Evolutionary conservation across 176 grass and related monocot genomes (phyloP).

Genomic region (Coix lacrymajobi): DNA sequence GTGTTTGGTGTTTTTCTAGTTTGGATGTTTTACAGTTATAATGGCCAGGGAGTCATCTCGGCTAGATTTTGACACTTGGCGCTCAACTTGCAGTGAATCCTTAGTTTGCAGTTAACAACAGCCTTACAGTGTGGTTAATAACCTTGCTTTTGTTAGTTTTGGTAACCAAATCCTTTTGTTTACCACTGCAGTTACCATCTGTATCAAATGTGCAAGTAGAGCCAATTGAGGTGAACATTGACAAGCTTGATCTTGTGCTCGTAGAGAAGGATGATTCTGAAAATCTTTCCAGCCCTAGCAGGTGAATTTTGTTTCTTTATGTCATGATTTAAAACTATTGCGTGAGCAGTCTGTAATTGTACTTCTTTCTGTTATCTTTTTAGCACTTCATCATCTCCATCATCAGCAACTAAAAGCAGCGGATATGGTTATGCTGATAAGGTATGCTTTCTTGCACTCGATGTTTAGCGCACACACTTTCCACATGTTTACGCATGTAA

Average conservation of each 20-base stretch:
- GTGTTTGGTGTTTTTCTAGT: background rate
- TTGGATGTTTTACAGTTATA: background rate
- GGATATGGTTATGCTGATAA: conserved; percentile 98
- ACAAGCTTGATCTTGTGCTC: conserved; percentile 87
- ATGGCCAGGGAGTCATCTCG: background rate
- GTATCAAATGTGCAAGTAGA: conserved; percentile 98
- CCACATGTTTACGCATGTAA: background rate
- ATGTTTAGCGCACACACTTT: background rate
- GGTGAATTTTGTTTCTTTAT: conserved; percentile 33
- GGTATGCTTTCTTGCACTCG: conserved; percentile 38
- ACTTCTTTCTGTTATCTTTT: conserved; percentile 27
- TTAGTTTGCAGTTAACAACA: background rate
- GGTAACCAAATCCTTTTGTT: background rate
- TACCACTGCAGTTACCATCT: conserved; percentile 65
- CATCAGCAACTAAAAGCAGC: conserved; percentile 60
- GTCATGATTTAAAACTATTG: background rate
- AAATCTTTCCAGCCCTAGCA: conserved; percentile 64
- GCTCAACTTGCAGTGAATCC: background rate
- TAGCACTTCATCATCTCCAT: conserved; percentile 43
- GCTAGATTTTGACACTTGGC: background rate
- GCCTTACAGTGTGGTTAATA: background rate
- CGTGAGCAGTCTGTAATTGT: conserved; percentile 7
- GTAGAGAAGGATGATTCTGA: conserved; percentile 80
- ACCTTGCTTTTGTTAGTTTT: background rate
- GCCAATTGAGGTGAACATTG: conserved; percentile 84